These are phyloP conservation scores for Triticum dicoccoides DNA, from an alignment of 176 grass and related monocot genomes.

Conservation along the genomic window DNA sequence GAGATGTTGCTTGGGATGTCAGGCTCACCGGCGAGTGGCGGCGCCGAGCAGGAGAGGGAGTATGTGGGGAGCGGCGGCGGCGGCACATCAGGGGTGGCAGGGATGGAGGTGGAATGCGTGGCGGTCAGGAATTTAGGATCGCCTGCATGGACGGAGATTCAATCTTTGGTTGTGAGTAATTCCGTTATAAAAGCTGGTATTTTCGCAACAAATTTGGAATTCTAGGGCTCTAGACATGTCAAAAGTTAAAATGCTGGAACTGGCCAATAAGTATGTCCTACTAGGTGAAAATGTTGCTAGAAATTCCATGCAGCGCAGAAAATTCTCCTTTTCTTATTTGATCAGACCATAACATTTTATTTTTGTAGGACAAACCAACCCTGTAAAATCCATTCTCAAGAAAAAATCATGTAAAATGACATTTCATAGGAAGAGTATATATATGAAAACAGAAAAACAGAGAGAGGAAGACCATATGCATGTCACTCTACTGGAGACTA, in stretches of 20 bases:
- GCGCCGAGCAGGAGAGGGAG: conserved; percentile 41
- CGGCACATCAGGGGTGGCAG: conserved; percentile 20
- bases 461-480: too few species aligned
- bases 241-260: not conserved
- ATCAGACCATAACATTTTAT: too few species aligned
- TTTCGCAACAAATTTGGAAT: not conserved
- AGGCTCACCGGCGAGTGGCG: conserved; percentile 31
- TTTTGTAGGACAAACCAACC: not conserved
- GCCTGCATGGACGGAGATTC: conserved; percentile 16
- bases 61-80: conserved; percentile 29
- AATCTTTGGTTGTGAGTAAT: conserved; percentile 2
- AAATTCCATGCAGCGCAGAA: not conserved
- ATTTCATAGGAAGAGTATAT: too few species aligned
- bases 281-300: not conserved
- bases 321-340: not conserved
- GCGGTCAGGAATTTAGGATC: conserved; percentile 24
- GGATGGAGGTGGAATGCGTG: conserved; percentile 29
- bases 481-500: too few species aligned
- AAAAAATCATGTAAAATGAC: not conserved
- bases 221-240: not conserved
- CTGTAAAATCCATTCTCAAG: not conserved
- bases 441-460: not conserved
- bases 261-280: not conserved
- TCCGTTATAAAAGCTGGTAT: not conserved
- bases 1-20: conserved; percentile 47